These are phyloP conservation scores for Xylaria sp. DNA, from an alignment of 2,329 filamentous ascomycete species.

Conservation along the genomic window DNA sequence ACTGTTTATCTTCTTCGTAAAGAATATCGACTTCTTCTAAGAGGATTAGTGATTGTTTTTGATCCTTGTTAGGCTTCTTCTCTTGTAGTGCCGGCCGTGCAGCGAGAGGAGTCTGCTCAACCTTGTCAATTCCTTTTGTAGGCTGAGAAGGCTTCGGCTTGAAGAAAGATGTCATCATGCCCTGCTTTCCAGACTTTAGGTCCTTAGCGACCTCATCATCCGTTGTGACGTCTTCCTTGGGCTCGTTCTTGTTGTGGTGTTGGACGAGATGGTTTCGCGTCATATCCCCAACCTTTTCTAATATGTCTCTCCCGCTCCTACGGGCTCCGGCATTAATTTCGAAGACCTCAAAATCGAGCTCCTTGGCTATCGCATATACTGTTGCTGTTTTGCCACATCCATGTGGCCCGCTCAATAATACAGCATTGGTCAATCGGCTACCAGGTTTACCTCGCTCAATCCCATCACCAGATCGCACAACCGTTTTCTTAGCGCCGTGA, in stretches of 20 bases:
- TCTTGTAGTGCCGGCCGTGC: conserved; percentile 37
- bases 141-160: conserved; percentile 59
- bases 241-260: conserved; percentile 55
- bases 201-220: conserved; percentile 65
- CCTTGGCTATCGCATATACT: conserved; percentile 90
- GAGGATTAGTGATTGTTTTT: conserved; percentile 94
- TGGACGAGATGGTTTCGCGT: conserved; percentile 90
- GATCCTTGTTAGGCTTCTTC: conserved; percentile 60
- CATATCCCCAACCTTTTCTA: conserved; percentile 97
- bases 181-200: conserved; percentile 76
- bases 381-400: conserved; percentile 95
- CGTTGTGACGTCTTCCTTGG: conserved; percentile 46
- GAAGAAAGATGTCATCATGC: conserved; percentile 85
- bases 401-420: conserved; percentile 89
- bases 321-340: conserved; percentile 89
- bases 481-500: conserved; percentile 60
- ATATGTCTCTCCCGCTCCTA: conserved; percentile 86
- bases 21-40: conserved; percentile 94
- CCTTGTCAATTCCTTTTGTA: conserved; percentile 49
- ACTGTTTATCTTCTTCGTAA: conserved; percentile 95
- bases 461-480: conserved; percentile 58
- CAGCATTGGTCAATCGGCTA: conserved; percentile 73
- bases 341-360: conserved; percentile 92
- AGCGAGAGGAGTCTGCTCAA: conserved; percentile 18
- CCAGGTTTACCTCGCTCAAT: conserved; percentile 53